phyloP scores from a whole-genome alignment of 768 basidiomycete genomes.

The Mrakia gelida region DNA sequence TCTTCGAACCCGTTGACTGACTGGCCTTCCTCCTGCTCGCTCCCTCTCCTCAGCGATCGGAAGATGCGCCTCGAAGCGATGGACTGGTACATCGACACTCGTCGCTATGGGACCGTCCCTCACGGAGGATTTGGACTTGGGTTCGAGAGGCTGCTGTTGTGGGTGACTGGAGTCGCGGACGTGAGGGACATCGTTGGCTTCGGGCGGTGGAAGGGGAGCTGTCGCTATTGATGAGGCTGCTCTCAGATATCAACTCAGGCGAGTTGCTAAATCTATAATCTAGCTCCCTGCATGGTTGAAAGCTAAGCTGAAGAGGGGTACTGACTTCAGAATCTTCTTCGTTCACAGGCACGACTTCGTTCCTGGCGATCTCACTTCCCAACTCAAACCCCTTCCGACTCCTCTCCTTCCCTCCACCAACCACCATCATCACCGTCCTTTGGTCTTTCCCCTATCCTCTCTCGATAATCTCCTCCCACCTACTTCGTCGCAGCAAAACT shows the following conservation, averaged over 20 bases:
- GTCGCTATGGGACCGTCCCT: conserved; percentile 77
- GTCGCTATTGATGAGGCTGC: conserved; percentile 13
- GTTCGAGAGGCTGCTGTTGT: conserved; percentile 82
- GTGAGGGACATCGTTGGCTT: conserved; percentile 87
- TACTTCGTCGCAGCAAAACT: neutral
- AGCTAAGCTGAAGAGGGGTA: neutral
- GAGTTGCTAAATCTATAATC: neutral
- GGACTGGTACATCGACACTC: conserved; percentile 69
- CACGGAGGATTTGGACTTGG: conserved; percentile 97
- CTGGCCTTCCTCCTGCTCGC: neutral
- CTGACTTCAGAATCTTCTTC: no score
- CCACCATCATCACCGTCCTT: neutral
- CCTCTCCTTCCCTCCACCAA: neutral
- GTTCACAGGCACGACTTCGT: neutral
- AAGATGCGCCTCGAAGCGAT: conserved; percentile 47
- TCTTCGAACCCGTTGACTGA: neutral
- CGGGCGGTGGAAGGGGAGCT: conserved; percentile 66
- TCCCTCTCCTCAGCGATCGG: conserved; percentile 16
- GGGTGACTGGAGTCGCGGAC: conserved; percentile 82
- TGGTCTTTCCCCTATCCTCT: neutral
- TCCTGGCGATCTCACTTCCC: neutral
- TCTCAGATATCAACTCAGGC: no score
- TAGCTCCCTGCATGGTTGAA: neutral
- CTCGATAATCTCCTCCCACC: neutral
- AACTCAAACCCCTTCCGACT: neutral